phyloP scores from a whole-genome alignment of 2,329 filamentous ascomycete species.

The Colletotrichum destructivum region DNA sequence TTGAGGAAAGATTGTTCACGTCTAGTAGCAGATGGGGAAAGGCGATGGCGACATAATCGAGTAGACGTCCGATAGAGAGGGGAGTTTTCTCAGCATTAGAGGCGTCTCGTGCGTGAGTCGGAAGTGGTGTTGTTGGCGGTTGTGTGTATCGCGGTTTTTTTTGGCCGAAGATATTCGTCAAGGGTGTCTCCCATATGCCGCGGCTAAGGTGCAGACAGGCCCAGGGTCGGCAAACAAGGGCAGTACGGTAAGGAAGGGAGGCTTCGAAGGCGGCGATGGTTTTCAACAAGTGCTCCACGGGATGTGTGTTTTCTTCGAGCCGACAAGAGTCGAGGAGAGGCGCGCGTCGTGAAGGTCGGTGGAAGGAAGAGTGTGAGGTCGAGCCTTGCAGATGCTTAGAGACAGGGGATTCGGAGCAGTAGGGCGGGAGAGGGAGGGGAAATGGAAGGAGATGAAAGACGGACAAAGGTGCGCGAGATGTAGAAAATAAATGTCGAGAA shows the following conservation, averaged over 20 bases:
- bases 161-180: conserved; percentile 17
- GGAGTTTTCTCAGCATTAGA: conserved; percentile 16
- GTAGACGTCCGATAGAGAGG: neutral
- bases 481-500: neutral
- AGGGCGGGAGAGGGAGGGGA: neutral
- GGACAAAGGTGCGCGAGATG: neutral
- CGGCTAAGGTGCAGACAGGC: conserved; percentile 14
- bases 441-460: neutral
- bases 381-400: conserved; percentile 3
- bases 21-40: conserved; percentile 17
- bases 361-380: conserved; percentile 5
- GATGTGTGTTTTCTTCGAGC: neutral
- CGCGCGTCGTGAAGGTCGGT: conserved; percentile 14
- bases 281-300: neutral
- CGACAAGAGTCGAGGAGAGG: conserved; percentile 17
- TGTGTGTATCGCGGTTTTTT: conserved; percentile 37
- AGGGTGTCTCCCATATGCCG: conserved; percentile 34
- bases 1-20: neutral
- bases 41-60: conserved; percentile 35
- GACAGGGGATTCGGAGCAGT: conserved; percentile 1
- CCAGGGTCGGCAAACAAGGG: neutral
- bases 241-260: neutral
- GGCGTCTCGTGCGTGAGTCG: conserved; percentile 18
- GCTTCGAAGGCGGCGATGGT: neutral
- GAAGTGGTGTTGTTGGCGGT: conserved; percentile 4